Evolutionary conservation across 208 protist genomes (phyloP).

Genomic region (Naegleria fowleri): DNA sequence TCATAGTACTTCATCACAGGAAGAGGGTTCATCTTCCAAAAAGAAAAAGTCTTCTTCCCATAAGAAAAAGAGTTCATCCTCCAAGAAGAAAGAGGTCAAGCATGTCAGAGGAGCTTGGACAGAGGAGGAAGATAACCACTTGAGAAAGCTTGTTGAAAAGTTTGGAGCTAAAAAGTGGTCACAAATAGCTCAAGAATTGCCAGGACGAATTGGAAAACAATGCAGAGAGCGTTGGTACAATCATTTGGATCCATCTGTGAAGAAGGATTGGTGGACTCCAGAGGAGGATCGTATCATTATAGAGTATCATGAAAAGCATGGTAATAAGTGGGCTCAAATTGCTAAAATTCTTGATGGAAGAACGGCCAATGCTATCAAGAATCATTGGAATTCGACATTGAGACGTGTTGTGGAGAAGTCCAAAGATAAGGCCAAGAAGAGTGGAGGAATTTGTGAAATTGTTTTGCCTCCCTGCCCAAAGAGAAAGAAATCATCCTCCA

Average conservation of each 20-base stretch:
- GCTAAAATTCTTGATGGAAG: constrained; percentile 39
- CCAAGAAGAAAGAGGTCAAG: background rate
- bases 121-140: constrained; percentile 40
- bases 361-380: constrained; percentile 45
- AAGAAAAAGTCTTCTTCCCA: background rate
- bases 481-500: background rate
- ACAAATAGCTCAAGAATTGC: constrained; percentile 38
- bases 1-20: background rate
- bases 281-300: constrained; percentile 42
- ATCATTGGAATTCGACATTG: constrained; percentile 30
- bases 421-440: background rate
- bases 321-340: constrained; percentile 42
- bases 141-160: constrained; percentile 37
- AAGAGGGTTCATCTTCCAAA: background rate
- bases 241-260: constrained; percentile 44
- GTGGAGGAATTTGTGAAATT: background rate
- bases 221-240: constrained; percentile 49
- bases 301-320: constrained; percentile 28
- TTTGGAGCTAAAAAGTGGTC: constrained; percentile 48
- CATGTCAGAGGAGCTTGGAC: constrained; percentile 45
- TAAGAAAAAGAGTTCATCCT: background rate
- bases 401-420: background rate
- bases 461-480: background rate
- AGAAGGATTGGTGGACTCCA: constrained; percentile 40
- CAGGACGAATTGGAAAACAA: constrained; percentile 46